Evolutionary conservation across 1,284 basidiomycete genomes (phyloP).

Genomic region (Phlebopus sp.): DNA sequence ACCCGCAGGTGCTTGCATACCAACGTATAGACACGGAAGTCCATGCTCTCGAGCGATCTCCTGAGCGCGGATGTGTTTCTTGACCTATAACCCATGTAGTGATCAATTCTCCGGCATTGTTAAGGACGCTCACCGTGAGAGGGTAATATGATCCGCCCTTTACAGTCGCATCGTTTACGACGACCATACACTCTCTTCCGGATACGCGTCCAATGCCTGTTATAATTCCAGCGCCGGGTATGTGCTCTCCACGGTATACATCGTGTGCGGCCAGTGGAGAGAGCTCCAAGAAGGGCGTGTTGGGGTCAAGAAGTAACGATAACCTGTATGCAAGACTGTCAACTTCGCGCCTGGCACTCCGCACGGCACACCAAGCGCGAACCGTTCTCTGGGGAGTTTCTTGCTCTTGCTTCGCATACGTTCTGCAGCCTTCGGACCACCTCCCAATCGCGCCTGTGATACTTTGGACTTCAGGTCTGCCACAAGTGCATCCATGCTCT

Average conservation of each 20-base stretch:
- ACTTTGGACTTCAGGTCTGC: conserved; percentile 60
- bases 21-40: conserved; percentile 90
- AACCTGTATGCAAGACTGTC: conserved; percentile 39
- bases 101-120: background rate
- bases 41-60: conserved; percentile 89
- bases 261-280: conserved; percentile 85
- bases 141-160: conserved; percentile 95
- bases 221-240: conserved; percentile 90
- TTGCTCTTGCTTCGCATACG: conserved; percentile 81
- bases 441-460: conserved; percentile 56
- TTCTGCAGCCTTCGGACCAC: conserved; percentile 69
- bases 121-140: conserved; percentile 59
- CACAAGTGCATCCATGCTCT: conserved; percentile 67
- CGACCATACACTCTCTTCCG: conserved; percentile 83
- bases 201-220: conserved; percentile 84
- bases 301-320: conserved; percentile 73
- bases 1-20: conserved; percentile 38
- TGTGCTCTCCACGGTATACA: conserved; percentile 74
- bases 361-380: conserved; percentile 18
- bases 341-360: conserved; percentile 5
- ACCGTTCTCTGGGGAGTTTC: conserved; percentile 87
- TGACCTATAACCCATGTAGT: conserved; percentile 53
- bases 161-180: conserved; percentile 93
- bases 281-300: conserved; percentile 89
- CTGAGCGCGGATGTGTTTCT: conserved; percentile 94